phyloP scores from a whole-genome alignment of 1,139 yeast species.

The Suhomyces chickasaworum region DNA sequence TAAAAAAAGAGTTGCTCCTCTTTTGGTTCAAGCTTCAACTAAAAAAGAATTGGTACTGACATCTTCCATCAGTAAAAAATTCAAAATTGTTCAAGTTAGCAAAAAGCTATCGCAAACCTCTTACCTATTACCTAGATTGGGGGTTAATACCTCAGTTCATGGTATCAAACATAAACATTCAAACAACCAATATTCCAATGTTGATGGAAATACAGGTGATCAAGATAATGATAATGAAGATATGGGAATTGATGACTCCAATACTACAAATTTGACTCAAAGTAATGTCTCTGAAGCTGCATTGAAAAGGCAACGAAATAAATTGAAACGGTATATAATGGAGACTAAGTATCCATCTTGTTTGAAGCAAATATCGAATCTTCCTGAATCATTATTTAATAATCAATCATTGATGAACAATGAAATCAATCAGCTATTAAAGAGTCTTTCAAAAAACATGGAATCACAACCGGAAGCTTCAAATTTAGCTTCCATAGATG shows the following conservation, averaged over 20 bases:
- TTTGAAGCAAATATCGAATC: constrained; percentile 36
- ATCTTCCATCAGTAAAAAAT: constrained; percentile 1
- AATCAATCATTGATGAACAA: constrained; percentile 36
- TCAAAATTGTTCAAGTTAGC: constrained; percentile 24
- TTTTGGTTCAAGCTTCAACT: constrained; percentile 60
- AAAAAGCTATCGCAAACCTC: constrained; percentile 44
- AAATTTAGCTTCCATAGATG: constrained; percentile 31
- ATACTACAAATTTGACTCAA: constrained; percentile 16
- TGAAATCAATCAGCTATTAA: constrained; percentile 33
- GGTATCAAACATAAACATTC: constrained; percentile 35
- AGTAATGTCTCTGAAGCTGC: constrained; percentile 35
- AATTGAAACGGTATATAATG: constrained; percentile 33
- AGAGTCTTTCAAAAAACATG: constrained; percentile 21
- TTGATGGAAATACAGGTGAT: constrained; percentile 31
- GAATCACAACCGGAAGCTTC: constrained; percentile 27
- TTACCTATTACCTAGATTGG: constrained; percentile 48
- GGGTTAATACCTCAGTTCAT: constrained; percentile 50
- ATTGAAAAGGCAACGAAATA: constrained; percentile 37
- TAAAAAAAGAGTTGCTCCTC: constrained; percentile 83
- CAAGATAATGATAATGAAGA: constrained; percentile 48
- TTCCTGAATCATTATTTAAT: constrained; percentile 43
- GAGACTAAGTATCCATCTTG: constrained; percentile 42
- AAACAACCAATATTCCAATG: constrained; percentile 24
- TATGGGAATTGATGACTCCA: constrained; percentile 36
- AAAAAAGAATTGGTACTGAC: constrained; percentile 13